Evolutionary conservation across 75 land plant genomes (phyloP).

Genomic region (Cunninghamia lanceolata): DNA sequence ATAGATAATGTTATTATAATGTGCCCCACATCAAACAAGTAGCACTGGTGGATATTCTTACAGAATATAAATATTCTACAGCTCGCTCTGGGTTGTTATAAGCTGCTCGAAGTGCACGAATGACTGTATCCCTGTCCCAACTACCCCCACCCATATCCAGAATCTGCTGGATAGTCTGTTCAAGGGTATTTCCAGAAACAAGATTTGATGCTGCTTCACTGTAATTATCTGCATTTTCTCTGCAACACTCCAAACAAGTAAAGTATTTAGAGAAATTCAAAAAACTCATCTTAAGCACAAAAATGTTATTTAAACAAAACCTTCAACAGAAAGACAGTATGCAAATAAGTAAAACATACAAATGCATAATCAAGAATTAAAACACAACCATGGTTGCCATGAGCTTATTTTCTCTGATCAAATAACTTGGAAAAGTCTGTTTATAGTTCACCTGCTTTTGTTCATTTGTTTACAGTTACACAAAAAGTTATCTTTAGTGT

Average conservation of each 20-base stretch:
- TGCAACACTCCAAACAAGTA: background rate
- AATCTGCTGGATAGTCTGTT: slow-evolving; percentile 44
- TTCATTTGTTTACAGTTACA: no score
- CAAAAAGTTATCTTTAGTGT: no score
- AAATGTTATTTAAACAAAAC: background rate
- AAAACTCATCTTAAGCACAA: background rate
- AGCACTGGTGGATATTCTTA: slow-evolving; percentile 29
- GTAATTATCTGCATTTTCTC: slow-evolving; percentile 27
- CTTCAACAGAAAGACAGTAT: background rate
- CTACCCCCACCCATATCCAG: slow-evolving; percentile 63
- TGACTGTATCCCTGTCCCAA: slow-evolving; percentile 49
- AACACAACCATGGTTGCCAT: background rate
- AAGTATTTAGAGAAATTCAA: background rate
- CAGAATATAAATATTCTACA: slow-evolving; percentile 94
- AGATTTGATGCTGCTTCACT: slow-evolving; percentile 56
- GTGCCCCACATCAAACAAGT: background rate
- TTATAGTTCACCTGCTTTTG: no score
- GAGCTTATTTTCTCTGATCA: background rate
- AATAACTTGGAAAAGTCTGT: background rate
- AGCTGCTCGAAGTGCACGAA: slow-evolving; percentile 48
- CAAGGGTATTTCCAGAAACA: slow-evolving; percentile 45
- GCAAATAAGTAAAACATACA: background rate
- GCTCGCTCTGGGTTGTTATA: slow-evolving; percentile 93
- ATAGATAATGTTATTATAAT: background rate
- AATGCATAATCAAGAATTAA: background rate